Percentiles rank a stretch among this genome's conserved stretches.
phyloP scores from a whole-genome alignment of 768 basidiomycete genomes.

The Leucocoprinus sp. region DNA sequence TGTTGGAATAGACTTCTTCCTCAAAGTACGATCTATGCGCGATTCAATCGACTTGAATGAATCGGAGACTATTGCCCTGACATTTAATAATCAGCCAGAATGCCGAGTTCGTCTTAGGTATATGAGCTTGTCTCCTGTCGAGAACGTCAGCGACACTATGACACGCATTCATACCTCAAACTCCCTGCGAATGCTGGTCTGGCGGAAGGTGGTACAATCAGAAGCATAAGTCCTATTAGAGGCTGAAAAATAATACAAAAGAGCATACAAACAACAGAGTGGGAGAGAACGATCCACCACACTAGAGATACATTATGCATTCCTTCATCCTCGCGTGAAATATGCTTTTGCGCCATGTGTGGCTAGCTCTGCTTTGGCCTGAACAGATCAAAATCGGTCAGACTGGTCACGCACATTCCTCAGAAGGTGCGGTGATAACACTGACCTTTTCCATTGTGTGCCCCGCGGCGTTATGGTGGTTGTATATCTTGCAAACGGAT shows the following conservation, averaged over 20 bases:
- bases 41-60: background rate
- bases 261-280: constrained; percentile 12
- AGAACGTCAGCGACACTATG: background rate
- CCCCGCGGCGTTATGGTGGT: constrained; percentile 64
- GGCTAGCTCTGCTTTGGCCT: constrained; percentile 83
- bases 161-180: background rate
- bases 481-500: constrained; percentile 19
- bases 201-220: too few species aligned
- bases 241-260: background rate
- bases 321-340: constrained; percentile 66
- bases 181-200: too few species aligned
- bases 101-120: background rate
- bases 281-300: constrained; percentile 9
- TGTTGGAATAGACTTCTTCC: background rate
- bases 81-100: background rate
- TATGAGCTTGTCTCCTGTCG: background rate
- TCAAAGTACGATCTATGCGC: background rate
- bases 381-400: constrained; percentile 11
- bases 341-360: constrained; percentile 82
- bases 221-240: too few species aligned
- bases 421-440: constrained; percentile 4
- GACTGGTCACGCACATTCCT: constrained; percentile 2
- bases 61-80: background rate
- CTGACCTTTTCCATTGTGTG: constrained; percentile 82
- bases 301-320: constrained; percentile 10